Evolutionary conservation across 2,329 filamentous ascomycete species (phyloP).

Genomic region (Stromatinia cepivora): DNA sequence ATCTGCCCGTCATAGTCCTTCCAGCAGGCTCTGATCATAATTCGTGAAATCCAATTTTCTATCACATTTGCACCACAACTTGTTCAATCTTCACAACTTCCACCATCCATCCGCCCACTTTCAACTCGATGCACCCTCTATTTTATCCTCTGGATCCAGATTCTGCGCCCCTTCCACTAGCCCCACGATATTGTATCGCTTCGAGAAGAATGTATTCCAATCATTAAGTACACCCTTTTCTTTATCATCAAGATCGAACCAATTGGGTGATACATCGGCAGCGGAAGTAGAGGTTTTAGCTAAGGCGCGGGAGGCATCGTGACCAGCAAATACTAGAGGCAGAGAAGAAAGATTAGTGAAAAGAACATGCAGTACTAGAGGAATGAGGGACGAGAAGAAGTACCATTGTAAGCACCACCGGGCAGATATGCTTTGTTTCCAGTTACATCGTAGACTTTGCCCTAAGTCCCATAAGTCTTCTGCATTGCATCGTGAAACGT

Average conservation of each 20-base stretch:
- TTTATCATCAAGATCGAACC: slow-evolving; percentile 79
- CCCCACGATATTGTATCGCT: slow-evolving; percentile 90
- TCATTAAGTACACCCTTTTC: slow-evolving; percentile 83
- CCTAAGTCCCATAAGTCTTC: slow-evolving; percentile 51
- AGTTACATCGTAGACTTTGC: slow-evolving; percentile 90
- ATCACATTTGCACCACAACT: background rate
- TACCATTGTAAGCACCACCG: slow-evolving; percentile 83
- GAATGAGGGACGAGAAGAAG: slow-evolving; percentile 32
- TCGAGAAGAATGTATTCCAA: slow-evolving; percentile 95
- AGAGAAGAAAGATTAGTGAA: background rate
- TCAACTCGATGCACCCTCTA: slow-evolving; percentile 10
- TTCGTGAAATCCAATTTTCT: background rate
- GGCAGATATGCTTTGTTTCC: slow-evolving; percentile 85
- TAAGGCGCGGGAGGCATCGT: slow-evolving; percentile 91
- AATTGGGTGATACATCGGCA: slow-evolving; percentile 81
- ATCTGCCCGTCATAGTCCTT: background rate
- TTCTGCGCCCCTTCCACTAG: slow-evolving; percentile 20
- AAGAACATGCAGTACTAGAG: background rate
- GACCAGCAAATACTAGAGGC: slow-evolving; percentile 82
- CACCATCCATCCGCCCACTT: background rate
- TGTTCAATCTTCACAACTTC: background rate
- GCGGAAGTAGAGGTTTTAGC: slow-evolving; percentile 82
- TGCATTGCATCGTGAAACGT: background rate
- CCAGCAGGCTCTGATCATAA: background rate
- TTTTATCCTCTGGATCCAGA: slow-evolving; percentile 14